Evolutionary conservation across 345 rosid species (phyloP).

Genomic region (Barbarea vulgaris): DNA sequence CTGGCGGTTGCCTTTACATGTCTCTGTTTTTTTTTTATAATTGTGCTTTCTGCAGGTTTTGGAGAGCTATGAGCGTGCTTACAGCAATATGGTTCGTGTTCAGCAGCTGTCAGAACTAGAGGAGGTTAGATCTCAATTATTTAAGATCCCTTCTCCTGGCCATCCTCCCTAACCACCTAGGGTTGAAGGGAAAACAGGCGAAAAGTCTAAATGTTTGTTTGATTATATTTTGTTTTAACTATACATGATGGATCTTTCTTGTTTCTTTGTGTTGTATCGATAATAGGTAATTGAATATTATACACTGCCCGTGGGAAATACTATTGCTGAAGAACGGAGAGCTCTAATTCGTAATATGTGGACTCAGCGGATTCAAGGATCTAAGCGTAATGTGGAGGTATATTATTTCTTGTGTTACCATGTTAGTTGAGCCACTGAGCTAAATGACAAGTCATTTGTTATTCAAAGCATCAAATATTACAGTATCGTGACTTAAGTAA

Average conservation of each 20-base stretch:
- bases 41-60: conserved; percentile 65
- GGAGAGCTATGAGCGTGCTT: conserved; percentile 99
- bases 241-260: conserved; percentile 26
- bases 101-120: conserved; percentile 97
- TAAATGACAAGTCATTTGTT: conserved; percentile 20
- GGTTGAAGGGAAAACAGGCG: conserved; percentile 22
- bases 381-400: conserved; percentile 98
- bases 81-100: conserved; percentile 95
- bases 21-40: conserved; percentile 14
- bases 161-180: conserved; percentile 15
- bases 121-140: conserved; percentile 64
- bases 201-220: conserved; percentile 19
- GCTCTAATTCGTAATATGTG: conserved; percentile 96
- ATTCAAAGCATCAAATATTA: conserved; percentile 27
- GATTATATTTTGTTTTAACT: conserved; percentile 27
- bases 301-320: conserved; percentile 76
- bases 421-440: conserved; percentile 20
- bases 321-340: conserved; percentile 83
- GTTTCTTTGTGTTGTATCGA: conserved; percentile 22
- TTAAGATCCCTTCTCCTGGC: conserved; percentile 21
- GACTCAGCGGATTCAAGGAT: conserved; percentile 95
- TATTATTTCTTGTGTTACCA: conserved; percentile 17
- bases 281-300: conserved; percentile 88
- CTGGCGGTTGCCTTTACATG: conserved; percentile 5
- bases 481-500: conserved; percentile 6